A percentile compares a stretch with the other conserved stretches of the same genome.
These are phyloP conservation scores for Chytriomyces confervae DNA, from an alignment of 192 early-diverging fungal species.

Conservation along the genomic window DNA sequence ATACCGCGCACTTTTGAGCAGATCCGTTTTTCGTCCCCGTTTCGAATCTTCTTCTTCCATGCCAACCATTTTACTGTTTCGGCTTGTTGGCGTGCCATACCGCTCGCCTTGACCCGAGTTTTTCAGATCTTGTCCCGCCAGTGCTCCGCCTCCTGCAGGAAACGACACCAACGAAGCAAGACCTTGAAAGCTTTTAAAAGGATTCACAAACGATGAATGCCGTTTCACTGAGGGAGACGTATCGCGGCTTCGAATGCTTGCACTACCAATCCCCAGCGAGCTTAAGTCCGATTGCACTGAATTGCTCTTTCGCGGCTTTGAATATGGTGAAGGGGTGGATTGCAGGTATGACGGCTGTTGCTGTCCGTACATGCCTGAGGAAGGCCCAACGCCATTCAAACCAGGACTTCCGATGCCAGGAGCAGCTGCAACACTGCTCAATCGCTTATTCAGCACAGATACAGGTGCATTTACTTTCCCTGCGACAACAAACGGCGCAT, in stretches of 20 bases:
- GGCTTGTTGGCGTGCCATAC: too few species aligned
- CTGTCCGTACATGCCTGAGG: too few species aligned
- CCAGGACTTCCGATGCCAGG: background rate
- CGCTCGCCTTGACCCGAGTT: too few species aligned
- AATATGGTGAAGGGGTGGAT: too few species aligned
- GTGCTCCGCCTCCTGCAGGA: background rate
- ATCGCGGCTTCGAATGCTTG: background rate
- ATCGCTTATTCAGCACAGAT: background rate
- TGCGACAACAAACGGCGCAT: background rate
- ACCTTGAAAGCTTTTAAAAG: conserved; percentile 35
- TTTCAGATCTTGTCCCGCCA: background rate
- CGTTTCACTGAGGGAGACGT: conserved; percentile 30
- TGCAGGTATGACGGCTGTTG: too few species aligned
- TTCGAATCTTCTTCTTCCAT: too few species aligned
- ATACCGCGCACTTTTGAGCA: background rate
- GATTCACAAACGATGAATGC: conserved; percentile 38
- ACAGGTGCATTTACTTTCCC: background rate
- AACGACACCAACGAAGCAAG: conserved; percentile 30
- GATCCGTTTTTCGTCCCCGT: background rate
- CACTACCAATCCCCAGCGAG: too few species aligned
- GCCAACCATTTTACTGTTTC: too few species aligned
- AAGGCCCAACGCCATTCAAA: background rate
- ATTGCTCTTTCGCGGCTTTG: background rate
- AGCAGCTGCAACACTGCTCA: background rate
- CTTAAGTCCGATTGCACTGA: background rate